Evolutionary conservation across 257 asterid species (phyloP), one percentile per base, ranked within the genome.

Genomic region (Nicotiana paniculata): DNA sequence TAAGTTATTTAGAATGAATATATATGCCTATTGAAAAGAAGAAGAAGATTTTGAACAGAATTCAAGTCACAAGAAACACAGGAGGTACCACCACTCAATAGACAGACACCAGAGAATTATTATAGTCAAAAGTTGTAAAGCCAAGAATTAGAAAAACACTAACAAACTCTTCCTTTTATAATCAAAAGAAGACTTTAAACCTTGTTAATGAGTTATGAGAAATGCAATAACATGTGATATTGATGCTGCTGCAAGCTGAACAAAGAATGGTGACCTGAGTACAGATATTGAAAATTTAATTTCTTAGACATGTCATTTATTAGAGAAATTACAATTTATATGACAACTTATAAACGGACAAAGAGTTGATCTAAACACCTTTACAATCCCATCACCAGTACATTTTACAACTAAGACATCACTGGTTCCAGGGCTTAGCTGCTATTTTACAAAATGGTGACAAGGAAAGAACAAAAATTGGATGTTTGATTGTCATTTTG

Each of bases 401-500:
- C 79, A 83, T 81, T 55, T 21, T 83, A 83, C 88, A 86, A 85
- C 90, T 58, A 86, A 88, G 90, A 84, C 84, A 80, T 65, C 80
- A 33, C 81, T 68, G 84, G 74, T 82, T 85, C 85, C 89, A 89
- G 84, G 85, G 76, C 87, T 85, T 91, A 82, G 88, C 82, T 85
- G 90, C 59, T 62, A 82, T 77, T 58, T 61, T 79, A 59, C 53
- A 77, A 62, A 67, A 81, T 81, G 88, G 88, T 78, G 86, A 77
- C 32, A 58, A 58, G 86, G 82, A 48, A 65, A 83, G 85, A 87
- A 80, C 82, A 89, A 88, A 91, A 92, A 90, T 87, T 84, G 86
- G 83, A 85, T 77, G 59, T 79, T 80, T 68, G 30, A 62, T 43
- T 30, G 21, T 77, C 53, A 28, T 70, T 70, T 80, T 79, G 37